A percentile compares a stretch with the other conserved stretches of the same genome.
phyloP scores from a whole-genome alignment of 129 eudicot species.

The Cynara cardunculus region DNA sequence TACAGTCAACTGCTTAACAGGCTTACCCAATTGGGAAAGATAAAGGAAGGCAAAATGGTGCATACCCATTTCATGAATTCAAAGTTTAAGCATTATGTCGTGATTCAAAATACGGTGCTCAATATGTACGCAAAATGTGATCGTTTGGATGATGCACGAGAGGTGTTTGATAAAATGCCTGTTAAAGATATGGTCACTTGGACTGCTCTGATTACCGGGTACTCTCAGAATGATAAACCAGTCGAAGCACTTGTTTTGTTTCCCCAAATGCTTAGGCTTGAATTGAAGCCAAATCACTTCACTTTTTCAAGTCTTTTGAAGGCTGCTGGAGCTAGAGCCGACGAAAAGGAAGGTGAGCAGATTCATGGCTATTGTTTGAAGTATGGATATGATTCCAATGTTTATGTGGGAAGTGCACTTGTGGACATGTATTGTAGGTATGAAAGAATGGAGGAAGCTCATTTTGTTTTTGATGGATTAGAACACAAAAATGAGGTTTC shows the following conservation, averaged over 20 bases:
- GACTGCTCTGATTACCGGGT: slow-evolving; percentile 72
- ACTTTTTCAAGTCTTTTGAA: slow-evolving; percentile 73
- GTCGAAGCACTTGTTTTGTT: slow-evolving; percentile 50
- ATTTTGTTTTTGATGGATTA: slow-evolving; percentile 43
- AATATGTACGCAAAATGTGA: slow-evolving; percentile 79
- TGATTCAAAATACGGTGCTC: slow-evolving; percentile 38
- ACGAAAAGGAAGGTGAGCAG: slow-evolving; percentile 42
- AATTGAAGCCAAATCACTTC: slow-evolving; percentile 63
- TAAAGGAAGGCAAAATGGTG: slow-evolving; percentile 54
- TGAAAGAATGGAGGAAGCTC: slow-evolving; percentile 50
- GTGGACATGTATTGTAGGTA: slow-evolving; percentile 74
- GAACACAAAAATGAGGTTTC: slow-evolving; percentile 63
- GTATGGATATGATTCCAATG: slow-evolving; percentile 46
- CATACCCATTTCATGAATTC: slow-evolving; percentile 62
- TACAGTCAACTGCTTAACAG: slow-evolving; percentile 48
- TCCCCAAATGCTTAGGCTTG: slow-evolving; percentile 41
- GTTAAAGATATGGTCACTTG: slow-evolving; percentile 66
- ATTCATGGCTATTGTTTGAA: slow-evolving; percentile 48
- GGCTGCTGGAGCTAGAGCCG: slow-evolving; percentile 49
- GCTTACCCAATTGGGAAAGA: slow-evolving; percentile 44
- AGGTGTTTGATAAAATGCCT: slow-evolving; percentile 68
- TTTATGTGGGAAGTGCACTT: slow-evolving; percentile 79
- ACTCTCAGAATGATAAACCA: slow-evolving; percentile 49
- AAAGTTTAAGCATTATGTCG: slow-evolving; percentile 37
- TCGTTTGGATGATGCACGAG: slow-evolving; percentile 50